Evolutionary conservation across 1,284 basidiomycete genomes (phyloP).

Genomic region (Heterobasidion irregulare): DNA sequence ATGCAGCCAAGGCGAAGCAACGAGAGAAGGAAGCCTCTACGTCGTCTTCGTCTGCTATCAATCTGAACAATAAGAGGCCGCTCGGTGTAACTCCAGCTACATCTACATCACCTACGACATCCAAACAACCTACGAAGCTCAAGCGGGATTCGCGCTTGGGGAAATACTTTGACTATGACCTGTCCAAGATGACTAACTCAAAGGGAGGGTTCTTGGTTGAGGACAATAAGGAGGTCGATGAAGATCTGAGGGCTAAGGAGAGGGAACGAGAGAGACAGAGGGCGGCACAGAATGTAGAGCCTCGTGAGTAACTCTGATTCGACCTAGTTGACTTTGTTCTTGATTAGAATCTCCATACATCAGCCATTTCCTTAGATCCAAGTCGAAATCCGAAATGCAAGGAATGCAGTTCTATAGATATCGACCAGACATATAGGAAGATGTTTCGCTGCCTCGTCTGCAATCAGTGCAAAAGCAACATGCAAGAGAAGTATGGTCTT

Average conservation of each 20-base stretch:
- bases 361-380: constrained; percentile 63
- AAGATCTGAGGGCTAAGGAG: constrained; percentile 61
- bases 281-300: constrained; percentile 59
- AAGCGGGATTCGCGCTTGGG: constrained; percentile 67
- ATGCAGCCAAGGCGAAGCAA: constrained; percentile 25
- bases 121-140: constrained; percentile 42
- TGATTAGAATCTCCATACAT: neutral
- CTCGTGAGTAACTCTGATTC: constrained; percentile 36
- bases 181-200: constrained; percentile 95
- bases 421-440: constrained; percentile 75
- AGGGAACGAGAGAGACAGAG: constrained; percentile 69
- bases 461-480: constrained; percentile 81
- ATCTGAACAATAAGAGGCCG: constrained; percentile 25
- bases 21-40: constrained; percentile 37
- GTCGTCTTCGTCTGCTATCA: constrained; percentile 33
- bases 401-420: constrained; percentile 78
- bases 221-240: constrained; percentile 69
- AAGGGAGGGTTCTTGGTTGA: constrained; percentile 90
- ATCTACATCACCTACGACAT: constrained; percentile 53
- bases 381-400: constrained; percentile 73
- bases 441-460: constrained; percentile 85
- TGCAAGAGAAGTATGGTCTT: constrained; percentile 88
- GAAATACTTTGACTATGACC: constrained; percentile 92
- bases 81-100: constrained; percentile 31
- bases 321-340: constrained; percentile 6